These are phyloP conservation scores for Kwoniella sp. DNA, from an alignment of 768 basidiomycete genomes.

Conservation along the genomic window DNA sequence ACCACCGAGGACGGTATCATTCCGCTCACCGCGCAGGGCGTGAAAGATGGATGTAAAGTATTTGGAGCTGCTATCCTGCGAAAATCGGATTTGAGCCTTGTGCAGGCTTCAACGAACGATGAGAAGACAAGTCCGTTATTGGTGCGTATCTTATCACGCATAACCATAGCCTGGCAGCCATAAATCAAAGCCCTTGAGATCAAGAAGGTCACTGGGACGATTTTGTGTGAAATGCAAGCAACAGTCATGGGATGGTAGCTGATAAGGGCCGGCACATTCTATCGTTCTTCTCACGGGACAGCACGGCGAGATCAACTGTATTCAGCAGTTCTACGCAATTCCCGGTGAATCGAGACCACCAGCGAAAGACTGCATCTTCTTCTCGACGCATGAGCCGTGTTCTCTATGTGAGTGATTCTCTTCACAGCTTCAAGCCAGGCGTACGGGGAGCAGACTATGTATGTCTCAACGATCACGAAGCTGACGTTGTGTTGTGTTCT, in stretches of 20 bases:
- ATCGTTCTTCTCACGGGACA: too few species aligned
- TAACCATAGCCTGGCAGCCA: too few species aligned
- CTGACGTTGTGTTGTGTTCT: neutral
- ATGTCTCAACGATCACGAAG: too few species aligned
- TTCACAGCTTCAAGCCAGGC: too few species aligned
- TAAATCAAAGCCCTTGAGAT: neutral
- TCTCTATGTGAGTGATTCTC: slow-evolving; percentile 35
- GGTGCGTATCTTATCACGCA: slow-evolving; percentile 21
- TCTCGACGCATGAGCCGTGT: slow-evolving; percentile 51
- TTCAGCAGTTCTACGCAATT: slow-evolving; percentile 40
- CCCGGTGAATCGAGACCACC: slow-evolving; percentile 24
- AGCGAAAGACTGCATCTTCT: slow-evolving; percentile 43
- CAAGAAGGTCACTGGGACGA: too few species aligned
- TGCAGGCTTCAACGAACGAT: slow-evolving; percentile 39
- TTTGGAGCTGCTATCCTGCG: slow-evolving; percentile 46
- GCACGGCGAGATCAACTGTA: slow-evolving; percentile 47
- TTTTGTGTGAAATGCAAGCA: too few species aligned
- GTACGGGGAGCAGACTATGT: too few species aligned
- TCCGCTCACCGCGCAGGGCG: slow-evolving; percentile 32
- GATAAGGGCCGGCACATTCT: neutral
- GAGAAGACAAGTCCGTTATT: slow-evolving; percentile 37
- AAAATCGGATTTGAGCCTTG: slow-evolving; percentile 29
- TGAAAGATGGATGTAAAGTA: slow-evolving; percentile 38
- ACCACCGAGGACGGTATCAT: slow-evolving; percentile 35
- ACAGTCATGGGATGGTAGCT: neutral